A percentile compares a stretch with the other conserved stretches of the same genome.
Evolutionary conservation across 352 stramenopile species (phyloP).

Genomic region (Phytophthora hybrid): DNA sequence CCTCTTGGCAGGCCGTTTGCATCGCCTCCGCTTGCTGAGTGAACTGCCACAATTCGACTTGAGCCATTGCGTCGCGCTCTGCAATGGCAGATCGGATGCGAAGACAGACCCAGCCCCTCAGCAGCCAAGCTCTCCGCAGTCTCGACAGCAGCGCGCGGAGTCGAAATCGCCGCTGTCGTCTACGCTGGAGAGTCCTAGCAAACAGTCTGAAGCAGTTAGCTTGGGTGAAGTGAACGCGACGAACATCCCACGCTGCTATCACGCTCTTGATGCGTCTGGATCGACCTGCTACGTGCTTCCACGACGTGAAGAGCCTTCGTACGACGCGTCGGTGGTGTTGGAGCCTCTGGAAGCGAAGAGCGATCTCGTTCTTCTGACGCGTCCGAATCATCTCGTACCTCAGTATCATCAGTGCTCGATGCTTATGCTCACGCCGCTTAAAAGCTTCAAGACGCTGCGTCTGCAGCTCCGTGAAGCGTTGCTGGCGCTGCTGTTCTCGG

Average conservation of each 20-base stretch:
- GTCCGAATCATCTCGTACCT: conserved; percentile 17
- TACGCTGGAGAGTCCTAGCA: conserved; percentile 4
- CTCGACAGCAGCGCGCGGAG: conserved; percentile 30
- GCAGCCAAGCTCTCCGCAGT: conserved; percentile 17
- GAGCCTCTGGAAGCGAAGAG: conserved; percentile 30
- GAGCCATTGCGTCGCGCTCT: conserved; percentile 22
- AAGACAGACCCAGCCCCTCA: conserved; percentile 37
- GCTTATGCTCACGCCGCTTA: conserved; percentile 25
- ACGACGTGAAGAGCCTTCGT: conserved; percentile 23
- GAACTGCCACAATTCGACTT: conserved; percentile 35
- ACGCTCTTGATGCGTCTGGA: conserved; percentile 1
- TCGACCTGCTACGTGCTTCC: conserved; percentile 18
- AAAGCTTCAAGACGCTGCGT: conserved; percentile 25
- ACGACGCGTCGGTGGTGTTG: conserved; percentile 14
- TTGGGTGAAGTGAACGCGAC: conserved; percentile 3
- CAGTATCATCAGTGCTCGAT: conserved; percentile 27
- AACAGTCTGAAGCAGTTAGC: conserved; percentile 21
- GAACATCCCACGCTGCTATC: conserved; percentile 1
- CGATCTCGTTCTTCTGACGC: conserved; percentile 27
- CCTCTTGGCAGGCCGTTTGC: conserved; percentile 18
- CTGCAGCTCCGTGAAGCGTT: conserved; percentile 33
- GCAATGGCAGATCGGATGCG: conserved; percentile 24
- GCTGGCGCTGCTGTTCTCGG: conserved; percentile 31
- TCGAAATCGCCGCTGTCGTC: conserved; percentile 25
- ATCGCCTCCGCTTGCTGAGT: conserved; percentile 28